phyloP scores from a whole-genome alignment of 2,329 filamentous ascomycete species.

The Grosmannia clavigera region DNA sequence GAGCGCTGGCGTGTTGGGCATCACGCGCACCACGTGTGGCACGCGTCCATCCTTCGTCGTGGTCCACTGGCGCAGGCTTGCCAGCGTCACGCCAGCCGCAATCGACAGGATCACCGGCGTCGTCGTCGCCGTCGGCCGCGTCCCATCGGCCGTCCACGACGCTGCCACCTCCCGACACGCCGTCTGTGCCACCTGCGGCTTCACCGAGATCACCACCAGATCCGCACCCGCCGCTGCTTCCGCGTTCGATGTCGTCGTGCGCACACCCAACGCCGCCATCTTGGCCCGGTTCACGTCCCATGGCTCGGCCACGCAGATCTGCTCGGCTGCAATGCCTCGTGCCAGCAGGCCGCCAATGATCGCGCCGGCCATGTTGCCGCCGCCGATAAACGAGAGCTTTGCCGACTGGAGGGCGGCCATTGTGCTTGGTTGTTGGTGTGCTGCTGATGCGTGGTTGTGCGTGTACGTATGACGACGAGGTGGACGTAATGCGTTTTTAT shows the following conservation, averaged over 20 bases:
- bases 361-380: slow-evolving; percentile 40
- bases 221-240: slow-evolving; percentile 31
- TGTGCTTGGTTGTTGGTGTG: background rate
- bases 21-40: slow-evolving; percentile 35
- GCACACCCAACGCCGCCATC: slow-evolving; percentile 31
- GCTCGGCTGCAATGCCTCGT: slow-evolving; percentile 28
- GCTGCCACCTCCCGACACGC: slow-evolving; percentile 34
- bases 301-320: slow-evolving; percentile 36
- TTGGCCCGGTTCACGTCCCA: slow-evolving; percentile 40
- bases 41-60: slow-evolving; percentile 22
- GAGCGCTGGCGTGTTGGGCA: slow-evolving; percentile 40
- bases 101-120: slow-evolving; percentile 34
- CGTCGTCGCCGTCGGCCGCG: slow-evolving; percentile 10
- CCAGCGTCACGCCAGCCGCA: slow-evolving; percentile 34
- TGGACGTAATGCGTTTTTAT: too few species aligned
- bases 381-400: slow-evolving; percentile 27
- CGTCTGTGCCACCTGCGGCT: slow-evolving; percentile 35
- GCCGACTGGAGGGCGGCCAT: slow-evolving; percentile 18
- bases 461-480: too few species aligned
- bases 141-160: slow-evolving; percentile 19
- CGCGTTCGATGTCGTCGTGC: slow-evolving; percentile 32
- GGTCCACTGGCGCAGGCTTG: slow-evolving; percentile 30
- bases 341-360: slow-evolving; percentile 36
- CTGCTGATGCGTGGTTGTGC: background rate
- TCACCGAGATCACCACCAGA: slow-evolving; percentile 36